Conservation (phyloP, 768 basidiomycete species). For the Cystobasidium onofrii region DNA sequence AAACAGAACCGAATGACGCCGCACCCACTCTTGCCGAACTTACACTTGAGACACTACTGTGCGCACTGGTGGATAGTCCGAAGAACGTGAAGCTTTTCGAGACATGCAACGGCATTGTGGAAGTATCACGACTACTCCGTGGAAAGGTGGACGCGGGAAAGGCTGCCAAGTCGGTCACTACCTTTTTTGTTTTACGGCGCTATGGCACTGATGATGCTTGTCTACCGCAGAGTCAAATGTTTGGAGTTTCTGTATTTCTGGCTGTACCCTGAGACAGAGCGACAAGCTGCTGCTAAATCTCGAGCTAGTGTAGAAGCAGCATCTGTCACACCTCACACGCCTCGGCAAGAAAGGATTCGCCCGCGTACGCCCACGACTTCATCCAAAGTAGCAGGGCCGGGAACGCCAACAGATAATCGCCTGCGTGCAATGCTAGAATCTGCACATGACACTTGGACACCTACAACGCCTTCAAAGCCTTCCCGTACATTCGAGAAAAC, state of each 20-base stretch:
- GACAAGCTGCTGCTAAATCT: not conserved
- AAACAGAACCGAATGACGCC: not conserved
- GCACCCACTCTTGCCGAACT: conserved; percentile 21
- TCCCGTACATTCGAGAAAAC: conserved; percentile 24
- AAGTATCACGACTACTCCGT: conserved; percentile 27
- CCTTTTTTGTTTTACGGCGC: not conserved
- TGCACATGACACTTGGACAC: conserved; percentile 20
- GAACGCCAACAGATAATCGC: conserved; percentile 3
- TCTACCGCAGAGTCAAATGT: conserved; percentile 28
- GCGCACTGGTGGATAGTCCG: conserved; percentile 28
- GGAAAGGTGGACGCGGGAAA: conserved; percentile 14
- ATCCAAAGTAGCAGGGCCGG: not conserved
- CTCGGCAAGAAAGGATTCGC: not conserved
- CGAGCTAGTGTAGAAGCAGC: not conserved
- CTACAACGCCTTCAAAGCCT: conserved; percentile 17
- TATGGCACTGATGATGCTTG: not conserved
- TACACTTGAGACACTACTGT: conserved; percentile 30
- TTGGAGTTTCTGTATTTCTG: conserved; percentile 34
- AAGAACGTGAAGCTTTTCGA: conserved; percentile 28
- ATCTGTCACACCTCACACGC: not conserved
- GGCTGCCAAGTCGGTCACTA: conserved; percentile 19
- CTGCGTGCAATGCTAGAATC: conserved; percentile 23
- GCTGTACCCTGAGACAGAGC: conserved; percentile 23
- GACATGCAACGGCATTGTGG: conserved; percentile 2
- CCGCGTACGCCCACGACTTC: not conserved